These are phyloP conservation scores for Parascedosporium putredinis DNA, from an alignment of 2,329 filamentous ascomycete genomes.

Conservation along the genomic window DNA sequence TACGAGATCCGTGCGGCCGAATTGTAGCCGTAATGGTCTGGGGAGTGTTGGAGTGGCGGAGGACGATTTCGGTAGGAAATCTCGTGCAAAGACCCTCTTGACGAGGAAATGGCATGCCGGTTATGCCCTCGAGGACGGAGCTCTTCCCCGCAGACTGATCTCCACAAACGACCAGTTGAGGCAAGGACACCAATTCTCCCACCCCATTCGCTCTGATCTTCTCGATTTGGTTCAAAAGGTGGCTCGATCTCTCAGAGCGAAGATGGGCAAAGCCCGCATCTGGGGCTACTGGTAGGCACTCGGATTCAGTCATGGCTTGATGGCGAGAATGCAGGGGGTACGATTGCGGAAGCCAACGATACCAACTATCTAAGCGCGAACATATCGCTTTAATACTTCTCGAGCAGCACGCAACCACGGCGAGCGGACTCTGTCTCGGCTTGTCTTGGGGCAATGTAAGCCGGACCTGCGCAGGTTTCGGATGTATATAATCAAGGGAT, in stretches of 20 bases:
- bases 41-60: slow-evolving; percentile 9
- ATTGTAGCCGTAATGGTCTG: slow-evolving; percentile 13
- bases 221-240: slow-evolving; percentile 10
- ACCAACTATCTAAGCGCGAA: not conserved
- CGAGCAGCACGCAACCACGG: not conserved
- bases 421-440: not conserved
- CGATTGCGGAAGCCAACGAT: not conserved
- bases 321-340: not conserved
- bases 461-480: not conserved
- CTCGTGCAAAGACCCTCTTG: slow-evolving; percentile 14
- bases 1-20: slow-evolving; percentile 11
- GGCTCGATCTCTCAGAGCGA: not conserved
- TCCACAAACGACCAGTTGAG: slow-evolving; percentile 16
- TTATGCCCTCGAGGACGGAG: slow-evolving; percentile 15
- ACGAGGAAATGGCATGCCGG: slow-evolving; percentile 16
- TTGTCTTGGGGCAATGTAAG: not conserved
- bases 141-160: slow-evolving; percentile 17
- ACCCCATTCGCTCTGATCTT: slow-evolving; percentile 11
- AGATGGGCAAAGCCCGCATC: not conserved
- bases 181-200: slow-evolving; percentile 11
- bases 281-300: not conserved
- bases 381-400: not conserved
- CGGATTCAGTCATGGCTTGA: not conserved
- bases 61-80: slow-evolving; percentile 16
- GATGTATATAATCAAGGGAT: not conserved